Base-by-base conservation (phyloP, 495 filamentous ascomycete genomes). In the Penicillium paxilli region DNA sequence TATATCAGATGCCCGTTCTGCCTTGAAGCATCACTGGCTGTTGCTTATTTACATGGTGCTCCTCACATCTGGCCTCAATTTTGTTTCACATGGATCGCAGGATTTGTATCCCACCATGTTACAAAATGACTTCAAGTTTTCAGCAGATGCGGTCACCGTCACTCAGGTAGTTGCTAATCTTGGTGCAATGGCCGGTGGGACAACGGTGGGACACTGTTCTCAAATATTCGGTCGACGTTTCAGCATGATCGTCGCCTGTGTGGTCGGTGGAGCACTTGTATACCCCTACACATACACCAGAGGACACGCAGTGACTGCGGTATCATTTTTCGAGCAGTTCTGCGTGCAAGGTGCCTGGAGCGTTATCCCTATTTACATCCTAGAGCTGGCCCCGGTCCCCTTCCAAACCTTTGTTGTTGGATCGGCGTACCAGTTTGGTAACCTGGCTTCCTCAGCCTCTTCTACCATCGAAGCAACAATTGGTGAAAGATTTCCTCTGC, bases 101-200 rank as follows among this genome's bases (percentile, higher is more conserved):
- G 91, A 96, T 69, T 70, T 94, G 16, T 96, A 94, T 64, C 90
- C 91, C 1, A 91, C 88, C 11, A 83, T 96, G 81, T 69, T 96
- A 9, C 65, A 79, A 42, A 86, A 84, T 57, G 86, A 96, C 68
- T 90, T 85, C 69, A 73, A 73, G 54, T 92, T 92, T 70, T 75
- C 71, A 14, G 35, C 79, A 50, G 77, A 90, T 65, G 78, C 80
- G 16, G 85, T 93, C 5, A 92, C 89, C 0, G 80, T 91, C 3
- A 90, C 87, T 14, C 88, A 92, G 63, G 87, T 93, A 14, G 84
- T 92, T 12, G 87, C 88, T n/a, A 92, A 93, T 65, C 72, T 90
- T 0, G 28, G 28, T 14, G 28, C 28, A 9, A 14, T 32, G 14
- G 28, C 14, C 28, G 89, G 89, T 37, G 89, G 89, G 16, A 87